phyloP scores from a whole-genome alignment of 1,139 yeast genomes.

The Saccharomycopsis phalli region DNA sequence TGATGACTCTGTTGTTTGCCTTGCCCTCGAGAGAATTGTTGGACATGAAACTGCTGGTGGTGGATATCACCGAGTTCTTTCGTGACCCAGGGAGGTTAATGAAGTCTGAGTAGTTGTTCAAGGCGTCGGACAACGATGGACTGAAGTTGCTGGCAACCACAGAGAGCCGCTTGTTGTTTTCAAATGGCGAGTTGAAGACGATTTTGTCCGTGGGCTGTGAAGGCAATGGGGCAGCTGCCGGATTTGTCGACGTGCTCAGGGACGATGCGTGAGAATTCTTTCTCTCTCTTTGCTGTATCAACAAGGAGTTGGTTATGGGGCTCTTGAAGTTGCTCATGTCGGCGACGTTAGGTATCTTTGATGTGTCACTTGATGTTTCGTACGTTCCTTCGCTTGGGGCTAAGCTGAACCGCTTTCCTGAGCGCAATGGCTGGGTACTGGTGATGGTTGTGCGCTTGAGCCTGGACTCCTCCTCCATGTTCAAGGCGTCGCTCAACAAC shows the following conservation, averaged over 20 bases:
- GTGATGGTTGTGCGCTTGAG: slow-evolving; percentile 1
- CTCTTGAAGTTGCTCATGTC: slow-evolving; percentile 6
- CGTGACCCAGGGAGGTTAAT: slow-evolving; percentile 17
- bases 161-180: slow-evolving; percentile 9
- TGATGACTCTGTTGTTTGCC: not conserved
- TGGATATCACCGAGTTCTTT: slow-evolving; percentile 18
- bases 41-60: slow-evolving; percentile 8
- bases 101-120: slow-evolving; percentile 9
- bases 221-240: not conserved
- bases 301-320: slow-evolving; percentile 5
- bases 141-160: not conserved
- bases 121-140: not conserved
- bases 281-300: not conserved
- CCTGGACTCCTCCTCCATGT: slow-evolving; percentile 3
- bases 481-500: slow-evolving; percentile 28
- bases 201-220: slow-evolving; percentile 4
- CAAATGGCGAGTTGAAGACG: slow-evolving; percentile 15
- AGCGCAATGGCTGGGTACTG: not conserved
- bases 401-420: not conserved
- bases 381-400: slow-evolving; percentile 1
- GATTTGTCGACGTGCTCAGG: too few species aligned
- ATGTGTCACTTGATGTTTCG: not conserved
- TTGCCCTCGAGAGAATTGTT: slow-evolving; percentile 2
- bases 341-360: not conserved
- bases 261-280: not conserved